A percentile compares a stretch with the other conserved stretches of the same genome.
These are phyloP conservation scores for Arachnomyces sp. DNA, from an alignment of 2,329 filamentous ascomycete genomes.

Conservation along the genomic window DNA sequence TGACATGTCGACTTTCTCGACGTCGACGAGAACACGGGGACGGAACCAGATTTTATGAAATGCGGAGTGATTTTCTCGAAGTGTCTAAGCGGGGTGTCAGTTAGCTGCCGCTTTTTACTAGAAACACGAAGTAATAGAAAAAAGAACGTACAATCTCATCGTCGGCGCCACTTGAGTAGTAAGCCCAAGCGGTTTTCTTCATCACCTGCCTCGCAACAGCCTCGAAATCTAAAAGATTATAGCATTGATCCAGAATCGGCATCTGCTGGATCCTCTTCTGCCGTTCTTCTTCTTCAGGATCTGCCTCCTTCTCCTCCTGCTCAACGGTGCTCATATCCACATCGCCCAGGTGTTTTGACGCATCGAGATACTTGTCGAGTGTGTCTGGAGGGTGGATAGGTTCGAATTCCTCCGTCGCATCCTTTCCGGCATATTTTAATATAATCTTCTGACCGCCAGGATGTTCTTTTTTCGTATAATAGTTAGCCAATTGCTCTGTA, in stretches of 20 bases:
- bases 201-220: constrained; percentile 81
- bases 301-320: constrained; percentile 56
- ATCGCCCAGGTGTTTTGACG: constrained; percentile 77
- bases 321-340: constrained; percentile 80
- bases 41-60: constrained; percentile 98
- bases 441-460: constrained; percentile 89
- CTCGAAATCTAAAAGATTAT: constrained; percentile 94
- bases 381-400: constrained; percentile 87
- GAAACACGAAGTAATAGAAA: background rate
- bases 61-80: constrained; percentile 90
- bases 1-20: constrained; percentile 75
- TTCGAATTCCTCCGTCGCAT: constrained; percentile 86
- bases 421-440: constrained; percentile 91
- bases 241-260: constrained; percentile 79
- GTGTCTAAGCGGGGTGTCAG: constrained; percentile 50
- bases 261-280: constrained; percentile 67
- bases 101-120: background rate
- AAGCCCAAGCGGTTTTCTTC: constrained; percentile 96
- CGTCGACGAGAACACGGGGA: constrained; percentile 79
- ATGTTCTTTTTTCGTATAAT: constrained; percentile 52
- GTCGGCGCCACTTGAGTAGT: constrained; percentile 90
- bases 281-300: constrained; percentile 66
- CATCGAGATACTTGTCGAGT: constrained; percentile 70
- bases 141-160: constrained; percentile 66
- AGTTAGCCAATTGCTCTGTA: background rate